A percentile compares a stretch with the other conserved stretches of the same genome.
Conservation (phyloP, 2,329 filamentous ascomycete species). For the Phoma herbarum region DNA sequence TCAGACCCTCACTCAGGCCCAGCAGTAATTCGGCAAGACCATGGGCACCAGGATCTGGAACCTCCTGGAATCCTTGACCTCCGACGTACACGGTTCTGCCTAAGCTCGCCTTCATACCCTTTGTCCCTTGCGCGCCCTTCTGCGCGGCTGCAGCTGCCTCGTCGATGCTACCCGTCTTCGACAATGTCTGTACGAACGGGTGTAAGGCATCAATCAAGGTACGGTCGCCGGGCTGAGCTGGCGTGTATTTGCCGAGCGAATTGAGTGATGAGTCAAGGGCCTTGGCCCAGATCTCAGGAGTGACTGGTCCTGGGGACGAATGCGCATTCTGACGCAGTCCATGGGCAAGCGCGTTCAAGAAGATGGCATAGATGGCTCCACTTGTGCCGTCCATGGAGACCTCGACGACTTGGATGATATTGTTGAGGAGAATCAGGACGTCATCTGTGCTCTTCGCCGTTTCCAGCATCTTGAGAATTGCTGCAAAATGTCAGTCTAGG, state of each 20-base stretch:
- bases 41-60: slow-evolving; percentile 76
- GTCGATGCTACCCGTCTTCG: slow-evolving; percentile 69
- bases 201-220: slow-evolving; percentile 90
- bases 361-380: slow-evolving; percentile 85
- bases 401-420: slow-evolving; percentile 71
- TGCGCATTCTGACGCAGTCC: slow-evolving; percentile 66
- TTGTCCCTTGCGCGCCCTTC: slow-evolving; percentile 81
- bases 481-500: slow-evolving; percentile 42
- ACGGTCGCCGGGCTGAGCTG: slow-evolving; percentile 86
- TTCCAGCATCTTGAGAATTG: slow-evolving; percentile 55
- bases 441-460: slow-evolving; percentile 62
- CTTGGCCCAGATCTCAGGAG: slow-evolving; percentile 65
- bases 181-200: slow-evolving; percentile 82
- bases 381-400: slow-evolving; percentile 77
- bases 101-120: slow-evolving; percentile 89
- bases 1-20: slow-evolving; percentile 71
- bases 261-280: slow-evolving; percentile 75
- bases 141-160: slow-evolving; percentile 79
- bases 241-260: slow-evolving; percentile 79
- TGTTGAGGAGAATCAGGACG: slow-evolving; percentile 66
- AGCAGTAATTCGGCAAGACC: slow-evolving; percentile 87
- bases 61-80: slow-evolving; percentile 74
- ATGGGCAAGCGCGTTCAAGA: slow-evolving; percentile 83
- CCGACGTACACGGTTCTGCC: slow-evolving; percentile 84
- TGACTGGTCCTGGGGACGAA: slow-evolving; percentile 56